Evolutionary conservation across 2,329 filamentous ascomycete species (phyloP), one percentile per base, ranked within the genome.

Genomic region (Microdochium bolleyi): DNA sequence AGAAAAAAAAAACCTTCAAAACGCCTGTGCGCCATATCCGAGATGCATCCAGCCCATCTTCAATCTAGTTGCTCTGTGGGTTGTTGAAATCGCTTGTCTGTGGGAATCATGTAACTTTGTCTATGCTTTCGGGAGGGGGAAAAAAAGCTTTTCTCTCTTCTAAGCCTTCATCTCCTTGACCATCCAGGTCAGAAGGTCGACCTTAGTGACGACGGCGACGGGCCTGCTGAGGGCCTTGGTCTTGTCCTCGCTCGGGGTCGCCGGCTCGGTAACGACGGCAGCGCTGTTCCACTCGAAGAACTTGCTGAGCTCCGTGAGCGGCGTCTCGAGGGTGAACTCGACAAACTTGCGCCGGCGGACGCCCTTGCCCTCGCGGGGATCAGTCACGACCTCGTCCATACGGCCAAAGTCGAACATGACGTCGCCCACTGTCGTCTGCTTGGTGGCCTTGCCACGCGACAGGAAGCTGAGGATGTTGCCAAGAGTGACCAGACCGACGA

Each of bases 231-330:
- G 68, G n/a, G 64, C 61, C 41, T 63, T 64, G 13, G 73, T 80
- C 55, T 77, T 71, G 19, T 46, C 41, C 14, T 24, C 21, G 52
- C 75, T 72, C 53, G 79, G 78, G 41, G 72, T 72, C 13, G 75
- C 74, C 60, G 82, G 79, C 69, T 97, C 92, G 0, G 92, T 99
- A 2, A 99, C 90, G 49, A 99, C 84, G 0, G 94, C 94, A 0
- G 94, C 92, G 60, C 88, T 94, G 72, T 99, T 97, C 91, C 94
- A 97, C 73, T 97, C 91, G 59, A 97, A 90, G 73, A 99, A 99
- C 64, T 88, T 85, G 75, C 90, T 92, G 52, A 99, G 78, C 48
- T 88, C 85, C 49, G 80, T 82, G 38, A 99, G 77, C 2, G 88
- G 87, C 1, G 94, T 99, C 59, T 96, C 89, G 67, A 88, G 76